Evolutionary conservation across 1,284 basidiomycete species (phyloP), one percentile per base, ranked within the genome.

Genomic region (Boletellus sp.): DNA sequence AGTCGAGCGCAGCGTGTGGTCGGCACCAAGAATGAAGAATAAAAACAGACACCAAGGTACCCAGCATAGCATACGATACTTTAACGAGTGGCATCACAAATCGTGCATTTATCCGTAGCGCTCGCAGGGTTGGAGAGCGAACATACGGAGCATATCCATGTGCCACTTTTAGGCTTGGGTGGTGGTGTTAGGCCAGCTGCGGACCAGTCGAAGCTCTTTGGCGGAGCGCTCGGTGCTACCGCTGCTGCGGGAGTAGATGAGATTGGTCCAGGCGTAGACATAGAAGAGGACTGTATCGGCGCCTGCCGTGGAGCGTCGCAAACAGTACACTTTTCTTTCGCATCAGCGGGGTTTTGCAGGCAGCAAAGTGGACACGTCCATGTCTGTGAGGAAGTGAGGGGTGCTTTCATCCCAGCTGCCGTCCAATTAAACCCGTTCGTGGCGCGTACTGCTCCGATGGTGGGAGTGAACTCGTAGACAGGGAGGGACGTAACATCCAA

Each of bases 331-430:
- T 78, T 77, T 32, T 68, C 66, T 32, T 58, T 69, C 2, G 71
- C 74, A 9, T 56, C 61, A 7, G 63, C 67, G 4, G 72, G 64
- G 52, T 79, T 82, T 39, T 69, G 57, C 20, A 79, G 52, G 60
- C 63, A 66, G 43, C 80, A 82, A 8, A 58, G 48, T 2, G 60
- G 60, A 53, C 79, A 82, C 7, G 49, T 69, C 79, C 78, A 81
- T 19, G 54, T 54, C 36, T 52, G 49, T 10, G 56, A 58, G 23
- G 33, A 22, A 22, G 50, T 16, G 8, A 51, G 48, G 2, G 68
- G 58, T 5, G 61, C 58, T 47, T 71, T 72, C 39, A 66, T 44
- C 4, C 72, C 71, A 0, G 70, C 71, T n/a, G 67, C 70, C 10
- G 62, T 62, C 71, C 72, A 74, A 51, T 76, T 66, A 53, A 74